A percentile compares a stretch with the other conserved stretches of the same genome.
These are phyloP conservation scores for Metrosideros polymorpha DNA, from an alignment of 441 rosid genomes.

Conservation along the genomic window DNA sequence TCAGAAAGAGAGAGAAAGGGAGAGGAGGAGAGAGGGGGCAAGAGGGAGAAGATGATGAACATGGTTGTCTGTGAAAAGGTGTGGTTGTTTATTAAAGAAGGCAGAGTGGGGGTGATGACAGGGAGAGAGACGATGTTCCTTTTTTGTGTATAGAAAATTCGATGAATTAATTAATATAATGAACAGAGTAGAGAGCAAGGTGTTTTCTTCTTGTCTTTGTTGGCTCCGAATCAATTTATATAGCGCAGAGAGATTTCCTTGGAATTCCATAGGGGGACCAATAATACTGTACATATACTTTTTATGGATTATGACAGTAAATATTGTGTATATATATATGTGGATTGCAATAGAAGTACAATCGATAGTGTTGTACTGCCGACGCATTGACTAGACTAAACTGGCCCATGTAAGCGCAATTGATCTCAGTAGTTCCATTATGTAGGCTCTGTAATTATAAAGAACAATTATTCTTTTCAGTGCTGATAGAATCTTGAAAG, in stretches of 20 bases:
- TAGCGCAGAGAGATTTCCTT: conserved; percentile 5
- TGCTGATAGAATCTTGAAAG: background rate
- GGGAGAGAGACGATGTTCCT: background rate
- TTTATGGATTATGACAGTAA: background rate
- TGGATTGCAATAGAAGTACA: background rate
- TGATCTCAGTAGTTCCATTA: background rate
- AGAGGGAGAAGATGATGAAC: conserved; percentile 23
- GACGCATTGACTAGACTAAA: background rate
- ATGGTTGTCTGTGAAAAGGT: conserved; percentile 16
- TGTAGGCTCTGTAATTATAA: background rate
- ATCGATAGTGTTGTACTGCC: background rate
- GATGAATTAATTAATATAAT: conserved; percentile 22
- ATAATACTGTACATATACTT: background rate
- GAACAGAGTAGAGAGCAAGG: conserved; percentile 31
- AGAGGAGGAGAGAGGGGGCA: background rate
- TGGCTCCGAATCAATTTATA: conserved; percentile 24
- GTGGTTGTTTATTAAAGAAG: conserved; percentile 22
- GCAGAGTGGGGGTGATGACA: conserved; percentile 12
- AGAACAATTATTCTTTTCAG: background rate
- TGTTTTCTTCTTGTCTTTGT: conserved; percentile 57
- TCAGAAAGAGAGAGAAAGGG: background rate
- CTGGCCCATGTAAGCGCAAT: background rate
- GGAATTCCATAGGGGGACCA: background rate
- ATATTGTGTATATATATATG: background rate
- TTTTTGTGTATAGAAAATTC: conserved; percentile 23